phyloP scores from a whole-genome alignment of 768 basidiomycete species.

The Pulveroboletus sp. region DNA sequence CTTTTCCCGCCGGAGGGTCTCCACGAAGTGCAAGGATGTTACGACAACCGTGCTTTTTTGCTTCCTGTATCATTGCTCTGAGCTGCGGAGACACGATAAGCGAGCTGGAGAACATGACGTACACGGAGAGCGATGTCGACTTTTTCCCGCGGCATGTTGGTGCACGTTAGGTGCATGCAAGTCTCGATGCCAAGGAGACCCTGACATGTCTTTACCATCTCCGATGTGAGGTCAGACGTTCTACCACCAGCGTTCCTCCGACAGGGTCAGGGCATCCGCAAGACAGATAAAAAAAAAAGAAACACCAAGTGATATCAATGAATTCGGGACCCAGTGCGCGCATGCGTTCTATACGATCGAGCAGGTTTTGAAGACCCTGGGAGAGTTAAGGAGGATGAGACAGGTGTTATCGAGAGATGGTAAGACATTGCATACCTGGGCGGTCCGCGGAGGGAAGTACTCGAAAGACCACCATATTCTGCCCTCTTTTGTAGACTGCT shows the following conservation, averaged over 20 bases:
- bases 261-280: slow-evolving; percentile 2
- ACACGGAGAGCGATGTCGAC: slow-evolving; percentile 89
- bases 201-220: slow-evolving; percentile 94
- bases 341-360: slow-evolving; percentile 99
- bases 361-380: slow-evolving; percentile 74
- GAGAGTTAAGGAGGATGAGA: not conserved
- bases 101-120: slow-evolving; percentile 29
- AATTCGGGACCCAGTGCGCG: slow-evolving; percentile 92
- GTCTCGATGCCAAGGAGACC: slow-evolving; percentile 91
- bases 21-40: slow-evolving; percentile 93
- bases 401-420: not conserved
- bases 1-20: slow-evolving; percentile 84
- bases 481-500: slow-evolving; percentile 77
- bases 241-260: slow-evolving; percentile 93
- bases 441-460: slow-evolving; percentile 94
- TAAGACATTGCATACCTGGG: slow-evolving; percentile 57
- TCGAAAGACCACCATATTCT: slow-evolving; percentile 98
- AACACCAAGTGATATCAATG: slow-evolving; percentile 93
- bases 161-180: slow-evolving; percentile 98
- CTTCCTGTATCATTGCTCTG: slow-evolving; percentile 55
- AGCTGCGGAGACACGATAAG: slow-evolving; percentile 2
- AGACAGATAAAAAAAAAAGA: slow-evolving; percentile 3
- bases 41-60: slow-evolving; percentile 82
- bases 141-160: slow-evolving; percentile 96
- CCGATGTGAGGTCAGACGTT: slow-evolving; percentile 89